Evolutionary conservation across 768 basidiomycete species (phyloP).

Genomic region (Trametopsis cervina): DNA sequence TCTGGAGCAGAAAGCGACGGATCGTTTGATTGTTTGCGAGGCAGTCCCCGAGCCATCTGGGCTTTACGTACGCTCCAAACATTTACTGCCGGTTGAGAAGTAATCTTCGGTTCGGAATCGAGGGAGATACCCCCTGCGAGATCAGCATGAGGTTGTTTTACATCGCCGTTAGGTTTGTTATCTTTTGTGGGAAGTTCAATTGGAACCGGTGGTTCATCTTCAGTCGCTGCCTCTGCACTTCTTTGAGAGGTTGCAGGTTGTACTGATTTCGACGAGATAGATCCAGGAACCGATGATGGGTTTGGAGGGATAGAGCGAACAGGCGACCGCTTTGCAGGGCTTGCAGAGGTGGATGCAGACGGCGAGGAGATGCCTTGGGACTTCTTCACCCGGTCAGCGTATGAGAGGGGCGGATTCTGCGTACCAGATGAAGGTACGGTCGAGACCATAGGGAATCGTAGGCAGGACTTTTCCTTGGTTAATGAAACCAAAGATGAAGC

Average conservation of each 20-base stretch:
- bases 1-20: too few species aligned
- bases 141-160: neutral
- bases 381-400: constrained; percentile 36
- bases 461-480: too few species aligned
- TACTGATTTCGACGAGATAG: constrained; percentile 1
- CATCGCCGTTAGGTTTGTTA: neutral
- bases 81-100: constrained; percentile 25
- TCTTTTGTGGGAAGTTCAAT: constrained; percentile 2
- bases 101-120: constrained; percentile 17
- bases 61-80: constrained; percentile 39
- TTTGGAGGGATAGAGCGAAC: too few species aligned
- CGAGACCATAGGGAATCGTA: constrained; percentile 25
- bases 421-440: constrained; percentile 20
- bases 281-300: too few species aligned
- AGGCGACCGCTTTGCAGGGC: constrained; percentile 6
- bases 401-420: constrained; percentile 41
- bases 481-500: too few species aligned
- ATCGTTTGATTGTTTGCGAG: too few species aligned
- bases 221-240: neutral
- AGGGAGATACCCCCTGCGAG: constrained; percentile 18
- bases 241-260: constrained; percentile 3
- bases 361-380: constrained; percentile 27
- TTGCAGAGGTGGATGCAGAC: neutral
- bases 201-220: neutral
- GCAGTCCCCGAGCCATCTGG: constrained; percentile 28